phyloP scores from a whole-genome alignment of 768 basidiomycete genomes.

The Trametes meyenii region DNA sequence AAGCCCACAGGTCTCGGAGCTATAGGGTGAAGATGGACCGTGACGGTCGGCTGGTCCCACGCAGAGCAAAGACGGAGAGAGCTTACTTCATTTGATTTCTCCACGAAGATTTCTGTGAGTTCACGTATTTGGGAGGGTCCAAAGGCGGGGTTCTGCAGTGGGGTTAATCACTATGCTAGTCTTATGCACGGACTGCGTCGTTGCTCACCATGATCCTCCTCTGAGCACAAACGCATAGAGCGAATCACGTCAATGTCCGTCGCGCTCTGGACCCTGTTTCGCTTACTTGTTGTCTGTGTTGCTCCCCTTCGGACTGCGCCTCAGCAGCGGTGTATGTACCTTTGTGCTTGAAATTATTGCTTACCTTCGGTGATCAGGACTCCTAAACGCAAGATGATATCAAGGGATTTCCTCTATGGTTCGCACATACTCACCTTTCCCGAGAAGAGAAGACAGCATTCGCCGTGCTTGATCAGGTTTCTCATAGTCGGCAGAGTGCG shows the following conservation, averaged over 20 bases:
- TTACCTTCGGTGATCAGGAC: slow-evolving; percentile 48
- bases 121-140: slow-evolving; percentile 59
- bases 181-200: not conserved
- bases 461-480: slow-evolving; percentile 51
- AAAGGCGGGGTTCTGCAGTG: slow-evolving; percentile 62
- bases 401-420: not conserved
- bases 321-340: not conserved
- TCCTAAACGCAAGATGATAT: slow-evolving; percentile 36
- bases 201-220: slow-evolving; percentile 33
- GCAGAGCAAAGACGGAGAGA: not conserved
- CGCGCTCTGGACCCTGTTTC: too few species aligned
- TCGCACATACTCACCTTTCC: slow-evolving; percentile 32
- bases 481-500: slow-evolving; percentile 57
- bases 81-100: slow-evolving; percentile 53
- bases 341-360: not conserved
- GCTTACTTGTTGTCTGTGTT: slow-evolving; percentile 43
- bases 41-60: not conserved
- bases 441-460: slow-evolving; percentile 45
- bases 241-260: not conserved
- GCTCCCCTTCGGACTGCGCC: slow-evolving; percentile 24
- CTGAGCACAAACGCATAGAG: not conserved
- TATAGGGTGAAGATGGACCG: not conserved
- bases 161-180: not conserved
- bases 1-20: slow-evolving; percentile 29
- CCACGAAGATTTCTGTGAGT: slow-evolving; percentile 57